A percentile compares a stretch with the other conserved stretches of the same genome.
These are phyloP conservation scores for Cordia subcordata DNA, from an alignment of 257 asterid genomes.

Conservation along the genomic window DNA sequence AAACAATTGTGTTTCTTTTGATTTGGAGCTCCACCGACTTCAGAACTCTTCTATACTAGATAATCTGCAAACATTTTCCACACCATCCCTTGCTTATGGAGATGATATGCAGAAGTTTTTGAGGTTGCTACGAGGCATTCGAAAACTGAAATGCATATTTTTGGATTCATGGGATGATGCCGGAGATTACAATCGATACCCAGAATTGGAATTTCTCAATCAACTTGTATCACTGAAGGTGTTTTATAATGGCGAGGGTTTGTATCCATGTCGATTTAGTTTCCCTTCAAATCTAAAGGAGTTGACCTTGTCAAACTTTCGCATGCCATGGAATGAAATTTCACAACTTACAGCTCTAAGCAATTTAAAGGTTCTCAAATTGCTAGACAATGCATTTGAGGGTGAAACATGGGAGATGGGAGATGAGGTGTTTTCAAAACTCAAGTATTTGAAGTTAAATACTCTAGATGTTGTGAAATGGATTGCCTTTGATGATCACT, in stretches of 20 bases:
- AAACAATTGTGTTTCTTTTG: background rate
- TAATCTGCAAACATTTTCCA: constrained; percentile 5
- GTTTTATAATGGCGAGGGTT: background rate
- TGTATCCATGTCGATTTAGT: background rate
- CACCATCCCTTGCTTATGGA: background rate
- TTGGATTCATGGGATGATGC: background rate
- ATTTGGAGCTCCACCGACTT: background rate
- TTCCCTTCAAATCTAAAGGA: constrained; percentile 17
- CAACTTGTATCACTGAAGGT: constrained; percentile 15
- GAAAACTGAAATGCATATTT: constrained; percentile 8
- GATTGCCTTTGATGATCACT: background rate
- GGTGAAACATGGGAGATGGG: constrained; percentile 7
- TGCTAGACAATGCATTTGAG: background rate
- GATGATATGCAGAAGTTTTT: background rate
- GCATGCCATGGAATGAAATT: constrained; percentile 1
- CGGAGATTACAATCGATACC: background rate
- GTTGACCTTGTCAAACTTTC: constrained; percentile 11
- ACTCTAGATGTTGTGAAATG: background rate
- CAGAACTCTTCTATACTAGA: background rate
- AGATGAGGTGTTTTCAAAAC: background rate
- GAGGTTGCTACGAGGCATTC: constrained; percentile 1
- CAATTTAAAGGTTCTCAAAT: constrained; percentile 6
- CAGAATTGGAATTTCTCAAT: background rate
- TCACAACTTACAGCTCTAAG: background rate
- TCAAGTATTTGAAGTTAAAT: background rate